Evolutionary conservation across 2,329 filamentous ascomycete species (phyloP).

Genomic region (Xylariaceae sp.): DNA sequence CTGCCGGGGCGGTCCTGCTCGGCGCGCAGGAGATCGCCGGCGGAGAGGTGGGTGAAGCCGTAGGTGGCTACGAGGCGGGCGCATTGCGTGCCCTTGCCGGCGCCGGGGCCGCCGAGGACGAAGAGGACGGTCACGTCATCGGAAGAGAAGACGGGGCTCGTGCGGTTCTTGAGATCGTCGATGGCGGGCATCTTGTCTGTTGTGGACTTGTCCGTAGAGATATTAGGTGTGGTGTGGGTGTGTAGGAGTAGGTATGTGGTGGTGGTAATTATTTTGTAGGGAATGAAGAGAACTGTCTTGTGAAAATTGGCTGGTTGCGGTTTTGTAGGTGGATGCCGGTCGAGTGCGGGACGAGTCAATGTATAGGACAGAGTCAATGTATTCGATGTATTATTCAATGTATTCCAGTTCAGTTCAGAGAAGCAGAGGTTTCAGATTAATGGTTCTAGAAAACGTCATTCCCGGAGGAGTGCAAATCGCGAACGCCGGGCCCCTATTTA

Average conservation of each 20-base stretch:
- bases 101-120: constrained; percentile 90
- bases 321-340: too few species aligned
- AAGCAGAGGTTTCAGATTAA: background rate
- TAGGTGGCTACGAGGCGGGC: constrained; percentile 80
- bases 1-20: constrained; percentile 84
- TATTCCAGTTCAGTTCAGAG: background rate
- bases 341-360: too few species aligned
- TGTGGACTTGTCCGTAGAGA: too few species aligned
- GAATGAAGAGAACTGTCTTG: too few species aligned
- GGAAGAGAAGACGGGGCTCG: constrained; percentile 66
- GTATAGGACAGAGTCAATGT: background rate
- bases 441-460: background rate
- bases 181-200: constrained; percentile 38
- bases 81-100: constrained; percentile 96
- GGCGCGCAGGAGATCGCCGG: constrained; percentile 86
- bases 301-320: too few species aligned
- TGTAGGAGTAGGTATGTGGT: too few species aligned
- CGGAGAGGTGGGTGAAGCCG: constrained; percentile 87
- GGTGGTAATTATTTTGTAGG: too few species aligned
- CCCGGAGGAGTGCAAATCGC: background rate
- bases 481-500: background rate
- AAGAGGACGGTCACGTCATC: constrained; percentile 86
- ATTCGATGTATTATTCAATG: background rate
- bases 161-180: constrained; percentile 35
- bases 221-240: too few species aligned